Evolutionary conservation across 2,329 filamentous ascomycete genomes (phyloP), one percentile per base, ranked within the genome.

Genomic region (Alternaria angustiovoidea): DNA sequence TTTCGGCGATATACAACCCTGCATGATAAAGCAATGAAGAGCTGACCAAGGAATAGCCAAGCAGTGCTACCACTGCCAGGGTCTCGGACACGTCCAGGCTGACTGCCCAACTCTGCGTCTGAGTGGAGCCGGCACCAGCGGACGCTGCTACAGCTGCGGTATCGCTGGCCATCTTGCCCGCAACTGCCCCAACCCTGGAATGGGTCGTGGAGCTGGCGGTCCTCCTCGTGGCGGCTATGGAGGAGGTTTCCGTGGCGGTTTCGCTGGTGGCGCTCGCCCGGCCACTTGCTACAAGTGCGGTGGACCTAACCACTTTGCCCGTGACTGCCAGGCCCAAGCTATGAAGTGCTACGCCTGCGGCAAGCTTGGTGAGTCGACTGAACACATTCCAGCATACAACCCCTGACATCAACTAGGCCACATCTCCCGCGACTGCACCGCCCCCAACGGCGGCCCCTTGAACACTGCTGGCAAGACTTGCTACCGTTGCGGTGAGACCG

Each of bases 51-150:
- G 26, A 47, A 62, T 74, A 89, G 93, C 93, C 54, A 99, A 99
- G 89, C 95, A 99, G 86, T 99, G 95, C 88, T 99, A 99, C 81
- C 95, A 98, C 84, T 99, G 95, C 87, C 95, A 98, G 85, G 95
- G 95, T 61, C 88, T 98, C 64, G 95, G 95, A 70, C 95, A 99
- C 80, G 95, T 99, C 75, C 95, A 99, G 85, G 95, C 95, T 71
- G 95, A 99, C 81, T 99, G 95, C 87, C 95, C 95, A 75, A 98
- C 95, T 64, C 88, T 99, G 67, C 93, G 95, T 72, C 82, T 99
- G 80, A 96, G 89, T 81, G 94, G 86, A 62, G 91, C 90, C 72
- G 88, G 89, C 65, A 89, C 90, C 62, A 89, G 91, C 78, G 93
- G 92, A 67, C 92, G 93, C 72, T 99, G 95, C 89, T 99, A 99